These are phyloP conservation scores for Candida suzukii DNA, from an alignment of 805 yeast species.

Conservation along the genomic window DNA sequence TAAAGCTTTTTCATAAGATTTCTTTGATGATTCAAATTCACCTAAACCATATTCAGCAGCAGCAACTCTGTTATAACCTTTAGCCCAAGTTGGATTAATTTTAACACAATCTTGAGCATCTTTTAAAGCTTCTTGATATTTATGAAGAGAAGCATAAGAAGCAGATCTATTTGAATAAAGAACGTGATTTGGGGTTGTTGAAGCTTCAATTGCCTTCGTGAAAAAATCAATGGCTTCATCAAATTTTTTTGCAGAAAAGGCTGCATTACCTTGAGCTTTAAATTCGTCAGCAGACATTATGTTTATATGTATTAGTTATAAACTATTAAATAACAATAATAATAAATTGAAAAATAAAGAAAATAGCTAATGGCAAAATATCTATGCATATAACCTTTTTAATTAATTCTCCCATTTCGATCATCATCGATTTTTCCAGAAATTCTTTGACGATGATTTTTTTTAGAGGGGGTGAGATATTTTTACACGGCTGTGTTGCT, in stretches of 20 bases:
- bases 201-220: slow-evolving; percentile 79
- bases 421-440: no score
- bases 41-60: slow-evolving; percentile 91
- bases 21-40: slow-evolving; percentile 66
- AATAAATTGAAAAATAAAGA: no score
- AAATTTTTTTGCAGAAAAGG: slow-evolving; percentile 83
- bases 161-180: slow-evolving; percentile 93
- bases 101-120: slow-evolving; percentile 84
- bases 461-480: no score
- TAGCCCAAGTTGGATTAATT: slow-evolving; percentile 86
- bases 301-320: neutral
- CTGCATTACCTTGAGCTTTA: slow-evolving; percentile 91
- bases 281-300: slow-evolving; percentile 61
- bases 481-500: no score
- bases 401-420: no score
- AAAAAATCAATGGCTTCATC: slow-evolving; percentile 73
- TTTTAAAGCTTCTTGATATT: slow-evolving; percentile 65
- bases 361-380: no score
- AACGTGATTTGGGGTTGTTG: slow-evolving; percentile 83
- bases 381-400: no score
- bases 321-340: no score
- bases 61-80: slow-evolving; percentile 89
- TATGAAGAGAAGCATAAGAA: slow-evolving; percentile 69
- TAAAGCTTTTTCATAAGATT: slow-evolving; percentile 69
- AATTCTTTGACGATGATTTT: no score